A percentile compares a stretch with the other conserved stretches of the same genome.
These are phyloP conservation scores for Fagus crenata DNA, from an alignment of 306 rosid genomes.

Conservation along the genomic window DNA sequence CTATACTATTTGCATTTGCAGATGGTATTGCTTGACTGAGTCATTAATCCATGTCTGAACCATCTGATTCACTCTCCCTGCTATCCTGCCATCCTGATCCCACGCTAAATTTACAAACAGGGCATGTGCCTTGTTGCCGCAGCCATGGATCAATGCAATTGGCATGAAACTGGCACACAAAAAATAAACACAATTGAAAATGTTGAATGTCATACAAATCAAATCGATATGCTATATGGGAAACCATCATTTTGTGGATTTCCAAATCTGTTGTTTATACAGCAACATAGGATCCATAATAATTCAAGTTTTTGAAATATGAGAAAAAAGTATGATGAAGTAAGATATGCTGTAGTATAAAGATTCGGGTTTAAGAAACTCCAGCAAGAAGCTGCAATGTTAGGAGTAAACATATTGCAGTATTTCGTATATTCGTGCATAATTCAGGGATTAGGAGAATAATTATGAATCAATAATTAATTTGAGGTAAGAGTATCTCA, in stretches of 20 bases:
- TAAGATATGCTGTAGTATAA: too few species aligned
- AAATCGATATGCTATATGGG: too few species aligned
- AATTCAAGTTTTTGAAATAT: too few species aligned
- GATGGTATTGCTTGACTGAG: background rate
- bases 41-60: constrained; percentile 37
- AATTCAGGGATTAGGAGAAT: background rate
- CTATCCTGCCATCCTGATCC: constrained; percentile 45
- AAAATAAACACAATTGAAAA: background rate
- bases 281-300: too few species aligned
- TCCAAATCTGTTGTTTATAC: too few species aligned
- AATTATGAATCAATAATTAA: background rate
- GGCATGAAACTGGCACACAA: constrained; percentile 54
- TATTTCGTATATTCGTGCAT: background rate
- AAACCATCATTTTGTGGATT: too few species aligned
- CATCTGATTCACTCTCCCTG: constrained; percentile 44
- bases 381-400: too few species aligned
- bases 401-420: background rate
- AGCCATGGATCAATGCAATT: constrained; percentile 80
- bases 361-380: too few species aligned
- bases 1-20: background rate
- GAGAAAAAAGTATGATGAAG: too few species aligned
- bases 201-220: background rate
- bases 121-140: constrained; percentile 65
- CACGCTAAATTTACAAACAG: constrained; percentile 61
- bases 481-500: too few species aligned